Evolutionary conservation across 176 grass and related monocot genomes (phyloP).

Genomic region (Echinochloa phyllopogon): DNA sequence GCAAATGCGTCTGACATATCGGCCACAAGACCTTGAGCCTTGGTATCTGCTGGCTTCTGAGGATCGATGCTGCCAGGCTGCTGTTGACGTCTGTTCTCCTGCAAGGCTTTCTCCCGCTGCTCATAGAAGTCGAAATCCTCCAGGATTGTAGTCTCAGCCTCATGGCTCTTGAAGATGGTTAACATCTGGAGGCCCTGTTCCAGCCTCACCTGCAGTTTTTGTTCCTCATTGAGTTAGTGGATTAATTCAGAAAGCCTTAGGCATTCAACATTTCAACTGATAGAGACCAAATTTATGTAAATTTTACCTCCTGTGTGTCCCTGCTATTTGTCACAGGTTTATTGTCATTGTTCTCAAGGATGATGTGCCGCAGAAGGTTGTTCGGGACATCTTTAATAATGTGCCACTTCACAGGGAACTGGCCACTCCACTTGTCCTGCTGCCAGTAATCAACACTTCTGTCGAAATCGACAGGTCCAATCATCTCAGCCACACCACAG

Average conservation of each 20-base stretch:
- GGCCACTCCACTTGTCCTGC: slow-evolving; percentile 90
- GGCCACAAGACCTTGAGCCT: slow-evolving; percentile 44
- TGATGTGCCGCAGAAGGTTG: slow-evolving; percentile 77
- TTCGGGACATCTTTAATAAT: slow-evolving; percentile 87
- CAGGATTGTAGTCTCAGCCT: slow-evolving; percentile 66
- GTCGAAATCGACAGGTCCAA: slow-evolving; percentile 83
- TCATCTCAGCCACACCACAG: slow-evolving; percentile 93
- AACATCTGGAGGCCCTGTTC: slow-evolving; percentile 89
- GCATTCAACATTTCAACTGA: not conserved
- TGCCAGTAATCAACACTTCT: slow-evolving; percentile 90
- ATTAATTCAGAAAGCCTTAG: slow-evolving; percentile 11
- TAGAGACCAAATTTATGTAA: not conserved
- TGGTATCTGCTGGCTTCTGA: slow-evolving; percentile 43
- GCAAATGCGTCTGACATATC: slow-evolving; percentile 62
- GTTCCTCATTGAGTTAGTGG: not conserved
- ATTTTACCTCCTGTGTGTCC: slow-evolving; percentile 84
- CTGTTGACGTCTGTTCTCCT: slow-evolving; percentile 78
- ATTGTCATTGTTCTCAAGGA: slow-evolving; percentile 87
- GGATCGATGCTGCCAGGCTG: slow-evolving; percentile 49
- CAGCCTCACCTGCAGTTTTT: slow-evolving; percentile 74
- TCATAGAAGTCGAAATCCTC: slow-evolving; percentile 94
- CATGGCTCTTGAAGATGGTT: slow-evolving; percentile 84
- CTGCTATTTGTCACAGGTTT: slow-evolving; percentile 92
- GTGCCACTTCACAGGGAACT: slow-evolving; percentile 94
- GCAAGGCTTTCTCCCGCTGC: slow-evolving; percentile 88